phyloP scores from a whole-genome alignment of 176 grass and related monocot genomes.

The Juncus effusus region DNA sequence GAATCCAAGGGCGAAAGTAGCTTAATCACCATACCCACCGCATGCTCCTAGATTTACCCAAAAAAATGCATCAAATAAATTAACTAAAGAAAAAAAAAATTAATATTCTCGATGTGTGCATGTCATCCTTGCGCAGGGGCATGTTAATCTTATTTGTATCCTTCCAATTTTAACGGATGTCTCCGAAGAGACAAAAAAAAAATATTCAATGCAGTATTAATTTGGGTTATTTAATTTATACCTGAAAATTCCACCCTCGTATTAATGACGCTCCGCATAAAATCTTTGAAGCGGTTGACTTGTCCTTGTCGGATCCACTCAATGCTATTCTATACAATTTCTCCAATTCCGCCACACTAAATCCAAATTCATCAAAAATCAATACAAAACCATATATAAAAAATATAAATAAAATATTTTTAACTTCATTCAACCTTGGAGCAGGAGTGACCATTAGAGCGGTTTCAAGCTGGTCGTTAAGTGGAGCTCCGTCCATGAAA shows the following conservation, averaged over 20 bases:
- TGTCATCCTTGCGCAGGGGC: no score
- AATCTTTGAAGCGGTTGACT: conserved; percentile 82
- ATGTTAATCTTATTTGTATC: no score
- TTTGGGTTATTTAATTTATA: conserved; percentile 15
- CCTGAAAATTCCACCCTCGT: conserved; percentile 97
- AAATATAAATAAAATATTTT: conserved; percentile 17
- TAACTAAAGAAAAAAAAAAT: no score
- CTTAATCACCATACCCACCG: conserved; percentile 61
- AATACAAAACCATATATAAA: conserved; percentile 3
- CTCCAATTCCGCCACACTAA: conserved; percentile 74
- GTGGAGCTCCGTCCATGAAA: conserved; percentile 81
- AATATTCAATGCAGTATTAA: background rate
- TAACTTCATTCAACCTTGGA: conserved; percentile 64
- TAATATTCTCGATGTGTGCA: no score
- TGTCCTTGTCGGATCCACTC: conserved; percentile 94
- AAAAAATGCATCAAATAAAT: background rate
- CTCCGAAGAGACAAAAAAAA: background rate
- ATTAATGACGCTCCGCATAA: conserved; percentile 80
- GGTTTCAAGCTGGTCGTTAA: conserved; percentile 64
- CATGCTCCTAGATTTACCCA: conserved; percentile 69
- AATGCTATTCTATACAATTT: conserved; percentile 65
- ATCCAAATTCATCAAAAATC: conserved; percentile 25
- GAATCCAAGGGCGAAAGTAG: conserved; percentile 34
- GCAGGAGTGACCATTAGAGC: conserved; percentile 72
- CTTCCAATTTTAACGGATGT: no score